These are phyloP conservation scores for Aspergillus baeticus DNA, from an alignment of 495 filamentous ascomycete species.

Conservation along the genomic window DNA sequence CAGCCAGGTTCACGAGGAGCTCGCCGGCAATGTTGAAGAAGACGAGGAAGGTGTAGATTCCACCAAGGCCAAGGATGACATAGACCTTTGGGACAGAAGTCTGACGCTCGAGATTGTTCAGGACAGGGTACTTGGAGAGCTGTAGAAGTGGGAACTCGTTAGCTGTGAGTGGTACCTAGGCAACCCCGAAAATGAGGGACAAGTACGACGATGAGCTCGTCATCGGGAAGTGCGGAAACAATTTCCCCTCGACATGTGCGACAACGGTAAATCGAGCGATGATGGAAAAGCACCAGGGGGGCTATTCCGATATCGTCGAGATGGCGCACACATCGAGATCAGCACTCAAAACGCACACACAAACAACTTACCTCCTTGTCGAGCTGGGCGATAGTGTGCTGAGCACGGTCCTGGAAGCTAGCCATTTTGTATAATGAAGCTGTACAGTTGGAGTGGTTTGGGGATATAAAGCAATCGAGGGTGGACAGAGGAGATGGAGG, in stretches of 20 bases:
- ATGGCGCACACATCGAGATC: constrained; percentile 26
- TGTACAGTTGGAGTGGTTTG: constrained; percentile 1
- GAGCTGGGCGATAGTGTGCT: constrained; percentile 84
- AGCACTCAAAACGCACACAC: constrained; percentile 26
- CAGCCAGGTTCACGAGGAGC: constrained; percentile 94
- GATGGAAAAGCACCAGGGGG: not conserved
- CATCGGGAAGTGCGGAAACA: not conserved
- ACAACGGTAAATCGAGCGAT: not conserved
- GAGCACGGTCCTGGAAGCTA: constrained; percentile 88
- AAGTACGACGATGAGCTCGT: not conserved
- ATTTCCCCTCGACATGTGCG: not conserved
- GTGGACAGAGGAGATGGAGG: not conserved
- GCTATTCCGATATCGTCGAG: constrained; percentile 1
- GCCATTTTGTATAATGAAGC: constrained; percentile 40
- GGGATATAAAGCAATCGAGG: not conserved
- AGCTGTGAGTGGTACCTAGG: constrained; percentile 10
- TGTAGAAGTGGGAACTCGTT: constrained; percentile 36
- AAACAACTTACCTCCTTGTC: constrained; percentile 88
- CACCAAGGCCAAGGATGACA: constrained; percentile 77
- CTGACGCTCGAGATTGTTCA: constrained; percentile 97
- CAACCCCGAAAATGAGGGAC: constrained; percentile 6
- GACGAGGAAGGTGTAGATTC: constrained; percentile 95
- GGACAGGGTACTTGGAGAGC: constrained; percentile 93
- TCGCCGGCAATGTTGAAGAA: constrained; percentile 99
- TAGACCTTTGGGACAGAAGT: constrained; percentile 96